Evolutionary conservation across 2,329 filamentous ascomycete species (phyloP).

Genomic region (Davidsoniella eucalypti): DNA sequence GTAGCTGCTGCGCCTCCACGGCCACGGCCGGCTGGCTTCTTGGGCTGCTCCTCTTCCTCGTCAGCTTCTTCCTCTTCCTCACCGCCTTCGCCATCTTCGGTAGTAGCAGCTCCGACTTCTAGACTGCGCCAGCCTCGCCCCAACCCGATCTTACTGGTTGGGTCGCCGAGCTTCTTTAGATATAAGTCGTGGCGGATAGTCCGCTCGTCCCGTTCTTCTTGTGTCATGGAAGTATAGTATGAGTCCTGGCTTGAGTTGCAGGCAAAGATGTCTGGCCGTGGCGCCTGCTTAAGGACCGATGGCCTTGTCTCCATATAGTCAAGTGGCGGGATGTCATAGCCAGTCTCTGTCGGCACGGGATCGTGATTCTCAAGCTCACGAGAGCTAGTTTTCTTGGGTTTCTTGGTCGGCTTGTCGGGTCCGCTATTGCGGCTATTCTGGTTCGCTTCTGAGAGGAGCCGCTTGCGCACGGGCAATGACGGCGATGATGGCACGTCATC

Average conservation of each 20-base stretch:
- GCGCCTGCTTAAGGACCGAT: neutral
- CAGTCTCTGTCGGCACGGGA: neutral
- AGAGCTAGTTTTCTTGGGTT: neutral
- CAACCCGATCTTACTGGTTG: constrained; percentile 61
- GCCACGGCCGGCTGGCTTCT: constrained; percentile 19
- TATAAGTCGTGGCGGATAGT: constrained; percentile 52
- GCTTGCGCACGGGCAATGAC: constrained; percentile 17
- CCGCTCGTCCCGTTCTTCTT: constrained; percentile 49
- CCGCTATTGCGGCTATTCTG: too few species aligned
- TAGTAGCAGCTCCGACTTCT: constrained; percentile 36
- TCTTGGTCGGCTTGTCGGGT: constrained; percentile 11
- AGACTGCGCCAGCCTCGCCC: constrained; percentile 39
- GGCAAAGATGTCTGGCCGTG: constrained; percentile 4
- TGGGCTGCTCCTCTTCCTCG: constrained; percentile 32
- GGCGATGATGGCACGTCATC: constrained; percentile 16
- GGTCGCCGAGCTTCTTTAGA: constrained; percentile 74
- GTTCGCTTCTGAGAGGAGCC: constrained; percentile 14
- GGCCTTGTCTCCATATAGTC: neutral
- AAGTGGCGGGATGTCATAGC: neutral
- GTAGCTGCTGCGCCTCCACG: neutral
- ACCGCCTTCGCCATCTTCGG: constrained; percentile 30
- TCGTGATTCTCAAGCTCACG: constrained; percentile 2
- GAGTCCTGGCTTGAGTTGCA: constrained; percentile 8
- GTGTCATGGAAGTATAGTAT: constrained; percentile 20
- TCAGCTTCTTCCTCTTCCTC: constrained; percentile 38